phyloP scores from a whole-genome alignment of 176 grass and related monocot genomes.

The Eragrostis curvula region DNA sequence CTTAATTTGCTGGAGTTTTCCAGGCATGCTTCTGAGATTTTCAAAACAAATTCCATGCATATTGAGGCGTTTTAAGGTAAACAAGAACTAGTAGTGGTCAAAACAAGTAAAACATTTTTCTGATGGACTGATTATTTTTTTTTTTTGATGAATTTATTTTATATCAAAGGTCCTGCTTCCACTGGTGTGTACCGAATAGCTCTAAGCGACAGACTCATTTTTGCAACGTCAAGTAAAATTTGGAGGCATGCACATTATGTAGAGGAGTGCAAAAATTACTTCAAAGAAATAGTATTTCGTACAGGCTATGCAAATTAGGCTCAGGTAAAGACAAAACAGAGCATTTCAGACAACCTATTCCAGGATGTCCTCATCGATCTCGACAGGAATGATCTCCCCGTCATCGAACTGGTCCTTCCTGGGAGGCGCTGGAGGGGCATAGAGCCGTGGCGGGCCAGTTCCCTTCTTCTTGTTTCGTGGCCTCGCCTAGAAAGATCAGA shows the following conservation, averaged over 20 bases:
- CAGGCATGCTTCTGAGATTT: background rate
- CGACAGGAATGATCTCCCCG: conserved; percentile 56
- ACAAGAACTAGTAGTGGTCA: background rate
- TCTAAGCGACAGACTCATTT: background rate
- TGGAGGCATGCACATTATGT: background rate
- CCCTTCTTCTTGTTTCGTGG: conserved; percentile 77
- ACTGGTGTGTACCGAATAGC: background rate
- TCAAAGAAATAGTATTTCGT: conserved; percentile 23
- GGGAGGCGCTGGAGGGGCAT: conserved; percentile 53
- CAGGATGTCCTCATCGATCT: conserved; percentile 74
- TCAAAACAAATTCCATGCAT: background rate
- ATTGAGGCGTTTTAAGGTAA: background rate
- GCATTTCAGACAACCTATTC: conserved; percentile 45
- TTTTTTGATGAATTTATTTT: background rate
- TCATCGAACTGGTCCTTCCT: conserved; percentile 78
- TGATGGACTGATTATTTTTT: background rate
- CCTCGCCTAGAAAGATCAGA: conserved; percentile 44
- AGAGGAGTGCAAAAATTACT: conserved; percentile 11
- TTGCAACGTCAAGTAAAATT: background rate
- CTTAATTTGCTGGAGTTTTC: background rate
- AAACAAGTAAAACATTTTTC: background rate
- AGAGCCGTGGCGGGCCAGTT: conserved; percentile 59
- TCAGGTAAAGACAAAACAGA: background rate
- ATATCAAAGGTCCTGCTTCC: background rate
- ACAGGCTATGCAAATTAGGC: conserved; percentile 27